Conservation (phyloP, 495 filamentous ascomycete genomes). For the Extremus antarcticus region DNA sequence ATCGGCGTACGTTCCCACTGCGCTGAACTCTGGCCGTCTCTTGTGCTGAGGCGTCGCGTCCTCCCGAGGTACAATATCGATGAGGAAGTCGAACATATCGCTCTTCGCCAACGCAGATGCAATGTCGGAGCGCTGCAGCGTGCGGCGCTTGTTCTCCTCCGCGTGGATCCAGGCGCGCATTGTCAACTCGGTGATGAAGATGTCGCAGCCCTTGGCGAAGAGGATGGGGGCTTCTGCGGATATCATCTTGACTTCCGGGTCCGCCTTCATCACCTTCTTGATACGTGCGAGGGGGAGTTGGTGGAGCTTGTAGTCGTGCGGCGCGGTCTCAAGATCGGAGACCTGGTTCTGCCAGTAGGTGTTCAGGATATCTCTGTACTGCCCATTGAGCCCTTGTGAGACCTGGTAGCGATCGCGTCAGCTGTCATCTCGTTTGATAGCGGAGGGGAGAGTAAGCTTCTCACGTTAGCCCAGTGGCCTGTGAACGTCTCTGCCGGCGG, state of each 20-base stretch:
- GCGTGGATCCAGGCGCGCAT: slow-evolving; percentile 99
- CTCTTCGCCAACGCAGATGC: slow-evolving; percentile 90
- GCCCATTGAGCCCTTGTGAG: slow-evolving; percentile 86
- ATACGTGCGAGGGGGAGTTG: slow-evolving; percentile 91
- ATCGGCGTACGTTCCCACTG: slow-evolving; percentile 32
- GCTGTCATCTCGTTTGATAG: background rate
- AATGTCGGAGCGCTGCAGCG: slow-evolving; percentile 90
- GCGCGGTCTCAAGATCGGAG: slow-evolving; percentile 83
- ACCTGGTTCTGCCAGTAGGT: slow-evolving; percentile 99
- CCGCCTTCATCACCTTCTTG: slow-evolving; percentile 99
- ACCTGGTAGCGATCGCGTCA: slow-evolving; percentile 43
- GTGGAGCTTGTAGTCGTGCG: slow-evolving; percentile 96
- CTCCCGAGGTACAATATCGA: slow-evolving; percentile 95
- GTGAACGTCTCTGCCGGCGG: slow-evolving; percentile 80
- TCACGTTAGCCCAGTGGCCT: slow-evolving; percentile 90
- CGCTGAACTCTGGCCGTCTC: slow-evolving; percentile 49
- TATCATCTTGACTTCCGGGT: slow-evolving; percentile 99
- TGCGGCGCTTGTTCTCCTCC: slow-evolving; percentile 95
- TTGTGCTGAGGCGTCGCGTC: slow-evolving; percentile 79
- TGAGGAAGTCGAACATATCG: slow-evolving; percentile 99
- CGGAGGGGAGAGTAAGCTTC: slow-evolving; percentile 10
- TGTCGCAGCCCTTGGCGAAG: slow-evolving; percentile 97
- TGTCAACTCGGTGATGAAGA: slow-evolving; percentile 97
- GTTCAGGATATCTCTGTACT: slow-evolving; percentile 90
- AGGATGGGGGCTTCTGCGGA: slow-evolving; percentile 95